These are phyloP conservation scores for Chalaropsis thielavioides DNA, from an alignment of 2,329 filamentous ascomycete species.

Conservation along the genomic window DNA sequence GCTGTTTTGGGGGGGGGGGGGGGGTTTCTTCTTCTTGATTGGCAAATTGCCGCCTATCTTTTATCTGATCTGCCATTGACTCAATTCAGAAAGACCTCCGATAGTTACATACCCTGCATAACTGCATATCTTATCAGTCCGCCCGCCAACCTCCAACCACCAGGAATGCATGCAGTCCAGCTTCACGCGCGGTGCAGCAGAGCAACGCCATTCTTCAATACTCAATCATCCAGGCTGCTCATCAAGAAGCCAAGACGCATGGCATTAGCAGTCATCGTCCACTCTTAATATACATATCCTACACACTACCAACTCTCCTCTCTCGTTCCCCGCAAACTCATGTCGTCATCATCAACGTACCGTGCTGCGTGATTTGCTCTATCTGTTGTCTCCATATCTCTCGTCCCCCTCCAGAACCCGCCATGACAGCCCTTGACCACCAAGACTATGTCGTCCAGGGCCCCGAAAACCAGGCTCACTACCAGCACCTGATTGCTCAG, in stretches of 20 bases:
- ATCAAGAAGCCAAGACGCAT: no score
- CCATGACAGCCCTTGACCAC: conserved; percentile 3
- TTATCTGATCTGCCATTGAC: background rate
- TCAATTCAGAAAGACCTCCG: background rate
- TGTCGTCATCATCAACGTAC: background rate
- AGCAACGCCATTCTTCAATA: background rate
- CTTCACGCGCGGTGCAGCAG: no score
- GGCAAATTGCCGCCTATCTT: no score
- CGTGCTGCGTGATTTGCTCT: conserved; percentile 3
- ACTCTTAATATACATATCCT: no score
- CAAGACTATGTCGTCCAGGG: conserved; percentile 12
- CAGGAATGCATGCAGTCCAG: no score
- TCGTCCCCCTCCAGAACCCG: background rate
- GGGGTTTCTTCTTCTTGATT: background rate
- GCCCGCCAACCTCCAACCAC: no score
- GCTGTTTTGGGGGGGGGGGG: no score
- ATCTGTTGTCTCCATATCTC: background rate
- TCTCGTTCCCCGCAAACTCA: background rate
- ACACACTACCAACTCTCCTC: no score
- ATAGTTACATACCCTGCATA: background rate
- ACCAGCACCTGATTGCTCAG: conserved; percentile 8
- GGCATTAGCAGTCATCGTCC: no score
- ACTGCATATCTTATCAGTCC: background rate
- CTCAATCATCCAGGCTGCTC: background rate
- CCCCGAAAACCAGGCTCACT: conserved; percentile 9